A percentile compares a stretch with the other conserved stretches of the same genome.
These are phyloP conservation scores for Diaporthe sp. DNA, from an alignment of 2,329 filamentous ascomycete species.

Conservation along the genomic window DNA sequence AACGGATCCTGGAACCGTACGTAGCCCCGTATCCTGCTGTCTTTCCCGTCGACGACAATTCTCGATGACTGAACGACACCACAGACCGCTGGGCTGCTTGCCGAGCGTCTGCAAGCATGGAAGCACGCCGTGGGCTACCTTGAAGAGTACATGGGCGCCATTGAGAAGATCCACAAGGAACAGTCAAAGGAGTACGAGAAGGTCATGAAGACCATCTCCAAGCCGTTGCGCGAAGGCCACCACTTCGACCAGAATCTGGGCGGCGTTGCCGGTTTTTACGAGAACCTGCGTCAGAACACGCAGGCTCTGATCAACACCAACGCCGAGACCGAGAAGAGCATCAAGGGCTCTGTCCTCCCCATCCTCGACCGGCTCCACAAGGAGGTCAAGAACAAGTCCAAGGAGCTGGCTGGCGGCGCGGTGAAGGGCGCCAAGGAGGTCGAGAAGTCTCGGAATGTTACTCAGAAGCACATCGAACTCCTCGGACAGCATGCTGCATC, in stretches of 20 bases:
- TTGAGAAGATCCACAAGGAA: conserved; percentile 87
- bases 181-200: conserved; percentile 97
- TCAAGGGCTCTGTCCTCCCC: conserved; percentile 88
- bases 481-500: conserved; percentile 87
- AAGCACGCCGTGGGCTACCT: conserved; percentile 94
- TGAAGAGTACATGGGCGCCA: conserved; percentile 88
- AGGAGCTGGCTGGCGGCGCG: conserved; percentile 87
- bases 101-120: conserved; percentile 92
- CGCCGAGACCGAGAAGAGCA: conserved; percentile 89
- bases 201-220: conserved; percentile 90
- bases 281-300: conserved; percentile 94
- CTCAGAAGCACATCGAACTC: conserved; percentile 96
- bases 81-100: conserved; percentile 83
- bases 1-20: conserved; percentile 70
- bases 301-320: conserved; percentile 92
- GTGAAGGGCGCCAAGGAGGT: conserved; percentile 91
- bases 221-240: conserved; percentile 88
- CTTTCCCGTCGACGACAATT: neutral
- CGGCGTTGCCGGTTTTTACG: conserved; percentile 90
- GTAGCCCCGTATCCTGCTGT: conserved; percentile 46
- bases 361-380: conserved; percentile 92
- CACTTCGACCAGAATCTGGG: conserved; percentile 95
- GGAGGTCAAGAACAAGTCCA: conserved; percentile 96
- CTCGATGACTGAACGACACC: conserved; percentile 32
- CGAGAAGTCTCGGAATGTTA: conserved; percentile 86